phyloP scores from a whole-genome alignment of 257 asterid genomes.

The Solanum chilense region DNA sequence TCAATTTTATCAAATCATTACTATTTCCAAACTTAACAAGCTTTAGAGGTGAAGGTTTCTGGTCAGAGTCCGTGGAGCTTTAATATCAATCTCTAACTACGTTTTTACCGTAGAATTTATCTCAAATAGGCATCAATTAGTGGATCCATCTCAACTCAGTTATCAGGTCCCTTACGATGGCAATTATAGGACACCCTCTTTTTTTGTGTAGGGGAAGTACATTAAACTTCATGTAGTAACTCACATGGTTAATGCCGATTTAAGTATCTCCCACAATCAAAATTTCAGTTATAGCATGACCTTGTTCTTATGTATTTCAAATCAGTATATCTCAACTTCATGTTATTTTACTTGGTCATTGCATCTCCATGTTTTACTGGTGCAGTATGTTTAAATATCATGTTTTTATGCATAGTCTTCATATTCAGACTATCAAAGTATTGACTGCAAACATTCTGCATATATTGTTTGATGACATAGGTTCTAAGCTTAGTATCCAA shows the following conservation, averaged over 20 bases:
- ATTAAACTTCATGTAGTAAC: no score
- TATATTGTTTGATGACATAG: no score
- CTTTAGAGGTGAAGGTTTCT: neutral
- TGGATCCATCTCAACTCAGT: neutral
- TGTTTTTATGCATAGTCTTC: neutral
- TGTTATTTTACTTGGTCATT: neutral
- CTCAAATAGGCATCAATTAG: neutral
- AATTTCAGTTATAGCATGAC: neutral
- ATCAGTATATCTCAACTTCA: neutral
- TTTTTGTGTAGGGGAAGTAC: neutral
- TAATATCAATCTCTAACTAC: neutral
- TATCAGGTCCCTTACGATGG: neutral
- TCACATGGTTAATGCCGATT: neutral
- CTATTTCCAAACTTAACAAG: no score
- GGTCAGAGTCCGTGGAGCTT: neutral
- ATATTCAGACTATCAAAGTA: neutral
- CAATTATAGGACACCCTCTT: neutral
- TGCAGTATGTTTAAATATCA: neutral
- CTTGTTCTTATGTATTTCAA: neutral
- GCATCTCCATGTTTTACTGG: neutral
- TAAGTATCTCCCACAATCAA: neutral
- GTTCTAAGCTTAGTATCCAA: neutral
- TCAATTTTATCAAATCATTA: no score
- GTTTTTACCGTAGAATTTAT: no score
- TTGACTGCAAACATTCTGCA: neutral